Percentiles rank a stretch among this genome's conserved stretches.
Evolutionary conservation across 2,329 filamentous ascomycete species (phyloP).

Genomic region (Xylaria sp.): DNA sequence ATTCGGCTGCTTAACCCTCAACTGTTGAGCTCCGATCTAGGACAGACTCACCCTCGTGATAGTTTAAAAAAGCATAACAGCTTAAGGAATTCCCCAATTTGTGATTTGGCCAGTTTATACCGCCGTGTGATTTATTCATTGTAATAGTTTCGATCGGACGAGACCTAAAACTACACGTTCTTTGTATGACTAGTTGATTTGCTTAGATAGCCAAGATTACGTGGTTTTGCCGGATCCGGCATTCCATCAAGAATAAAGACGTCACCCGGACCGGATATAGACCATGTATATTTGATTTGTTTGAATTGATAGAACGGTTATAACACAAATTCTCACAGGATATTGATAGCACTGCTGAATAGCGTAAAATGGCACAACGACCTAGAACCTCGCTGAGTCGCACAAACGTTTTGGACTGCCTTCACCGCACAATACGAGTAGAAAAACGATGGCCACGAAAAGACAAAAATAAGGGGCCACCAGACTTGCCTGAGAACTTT

Average conservation of each 20-base stretch:
- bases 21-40: no score
- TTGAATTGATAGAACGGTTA: not conserved
- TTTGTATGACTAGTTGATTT: not conserved
- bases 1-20: no score
- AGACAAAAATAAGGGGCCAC: constrained; percentile 11
- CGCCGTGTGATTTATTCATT: no score
- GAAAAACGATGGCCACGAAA: constrained; percentile 23
- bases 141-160: no score
- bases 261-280: no score
- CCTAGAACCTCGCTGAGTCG: constrained; percentile 1
- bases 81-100: no score
- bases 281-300: not conserved
- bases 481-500: constrained; percentile 10
- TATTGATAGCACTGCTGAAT: not conserved
- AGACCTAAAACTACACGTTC: no score
- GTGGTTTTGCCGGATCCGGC: constrained; percentile 14
- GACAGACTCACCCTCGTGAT: no score
- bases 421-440: not conserved
- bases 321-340: not conserved
- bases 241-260: constrained; percentile 11
- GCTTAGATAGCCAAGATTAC: not conserved
- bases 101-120: no score
- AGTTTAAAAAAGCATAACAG: no score
- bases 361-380: constrained; percentile 10
- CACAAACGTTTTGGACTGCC: constrained; percentile 10